Base-by-base conservation (phyloP, 345 rosid genomes). In the Draba incana region DNA sequence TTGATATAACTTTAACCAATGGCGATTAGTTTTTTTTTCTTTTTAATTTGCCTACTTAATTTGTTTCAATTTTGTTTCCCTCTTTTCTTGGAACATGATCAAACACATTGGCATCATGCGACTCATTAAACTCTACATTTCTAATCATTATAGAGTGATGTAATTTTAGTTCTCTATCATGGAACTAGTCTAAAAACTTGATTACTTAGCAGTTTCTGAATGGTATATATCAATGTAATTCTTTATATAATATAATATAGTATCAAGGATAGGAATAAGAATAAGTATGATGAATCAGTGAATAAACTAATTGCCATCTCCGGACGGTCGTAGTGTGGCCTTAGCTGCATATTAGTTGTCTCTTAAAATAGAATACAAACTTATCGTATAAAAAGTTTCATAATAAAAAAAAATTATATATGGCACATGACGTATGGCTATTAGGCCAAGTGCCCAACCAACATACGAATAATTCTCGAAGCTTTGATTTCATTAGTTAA, bases 271-370 rank as follows among this genome's bases (percentile, higher is more conserved):
- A 50, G 5, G 62, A 70, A 52, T 62, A 35, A 10, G 62, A 70
- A 52, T 62, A 35, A 10, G 15, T 28, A 41, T 49, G 42, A 41
- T 49, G 42, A 49, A 48, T 31, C 53, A n/a, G 23, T 70, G 47
- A 33, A 44, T 70, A 62, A 30, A 38, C 28, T 61, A 55, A 47
- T 41, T 56, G 59, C 13, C 57, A 52, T 65, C 41, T 64, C 43
- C 39, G 23, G 46, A 57, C 11, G 38, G 64, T 10, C 38, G 39
- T 10, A 20, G 38, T 31, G 30, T 49, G 76, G 70, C 76, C 70
- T 72, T 72, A 72, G 71, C 70, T 72, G 76, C 66, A 16, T 14
- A 30, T 72, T 48, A 64, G 71, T 57, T 64, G 70, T 64, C 70
- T 54, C 70, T 64, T 47, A 46, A 55, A 16, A 55, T 12, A 45